phyloP scores from a whole-genome alignment of 805 yeast genomes.

The Schizosaccharomyces octosporus region DNA sequence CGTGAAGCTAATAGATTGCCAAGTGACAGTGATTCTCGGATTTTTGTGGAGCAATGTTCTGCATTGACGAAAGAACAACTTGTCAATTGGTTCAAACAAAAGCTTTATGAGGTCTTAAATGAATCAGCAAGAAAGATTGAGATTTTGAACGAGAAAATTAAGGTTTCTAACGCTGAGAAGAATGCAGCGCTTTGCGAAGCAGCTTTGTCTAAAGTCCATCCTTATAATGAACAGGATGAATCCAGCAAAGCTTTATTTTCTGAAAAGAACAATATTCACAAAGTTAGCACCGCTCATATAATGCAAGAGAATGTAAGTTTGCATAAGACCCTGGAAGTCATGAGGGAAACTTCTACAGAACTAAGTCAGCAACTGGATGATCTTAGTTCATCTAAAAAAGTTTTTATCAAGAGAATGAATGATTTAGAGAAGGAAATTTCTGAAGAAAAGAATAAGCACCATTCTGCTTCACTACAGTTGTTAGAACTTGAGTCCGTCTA shows the following conservation, averaged over 20 bases:
- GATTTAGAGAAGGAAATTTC: neutral
- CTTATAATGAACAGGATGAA: neutral
- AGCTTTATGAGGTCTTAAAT: neutral
- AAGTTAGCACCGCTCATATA: neutral
- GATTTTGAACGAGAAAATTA: neutral
- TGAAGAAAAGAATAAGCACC: neutral
- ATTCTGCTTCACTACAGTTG: neutral
- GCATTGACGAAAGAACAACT: neutral
- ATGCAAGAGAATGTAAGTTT: neutral
- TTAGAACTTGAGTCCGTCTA: neutral
- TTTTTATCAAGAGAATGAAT: neutral
- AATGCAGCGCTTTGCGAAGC: neutral
- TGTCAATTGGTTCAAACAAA: neutral
- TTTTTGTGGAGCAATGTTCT: neutral
- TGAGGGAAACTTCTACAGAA: neutral
- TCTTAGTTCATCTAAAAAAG: neutral
- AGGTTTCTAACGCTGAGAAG: neutral
- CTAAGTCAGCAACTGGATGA: neutral
- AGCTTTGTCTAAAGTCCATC: neutral
- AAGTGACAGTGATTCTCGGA: neutral
- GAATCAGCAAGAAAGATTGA: neutral
- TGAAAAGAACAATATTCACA: neutral
- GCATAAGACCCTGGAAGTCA: neutral
- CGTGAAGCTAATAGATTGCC: no score
- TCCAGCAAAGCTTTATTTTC: no score